Evolutionary conservation across 2,329 filamentous ascomycete genomes (phyloP), one percentile per base, ranked within the genome.

Genomic region (Ophiocordyceps camponoti-saundersi): DNA sequence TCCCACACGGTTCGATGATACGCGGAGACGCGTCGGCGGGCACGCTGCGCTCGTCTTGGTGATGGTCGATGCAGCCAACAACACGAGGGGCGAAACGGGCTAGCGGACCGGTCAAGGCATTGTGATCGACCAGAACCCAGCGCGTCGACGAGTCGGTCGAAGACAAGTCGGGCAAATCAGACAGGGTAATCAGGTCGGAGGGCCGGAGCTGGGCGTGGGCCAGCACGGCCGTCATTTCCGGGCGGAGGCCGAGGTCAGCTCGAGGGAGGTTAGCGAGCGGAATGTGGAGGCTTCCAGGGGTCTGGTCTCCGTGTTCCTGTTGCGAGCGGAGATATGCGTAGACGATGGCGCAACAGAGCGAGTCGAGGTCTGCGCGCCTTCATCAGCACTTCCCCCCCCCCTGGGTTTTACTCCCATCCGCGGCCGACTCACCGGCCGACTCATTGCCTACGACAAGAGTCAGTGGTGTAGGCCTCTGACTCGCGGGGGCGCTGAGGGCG

Each of bases 121-220:
- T 92, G 67, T 92, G 86, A 63, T 92, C 85, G 4, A 92, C 83
- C 1, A 92, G 67, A 18, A 86, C 64, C 82, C 82, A 88, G 45
- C 66, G 68, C 1, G 82, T 81, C 44, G 21, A 23, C n/a, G 77
- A 72, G 23, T 72, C 67, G 0, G 76, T 68, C 8, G 41, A 29
- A 4, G 41, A 43, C 21, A 43, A 22, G 5, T 43, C 41, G 18
- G 82, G 67, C 0, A 75, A 65, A n/a, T 72, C 68, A 4, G 66
- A 68, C 15, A 76, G 60, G 11, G 71, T 89, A 48, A 88, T 70
- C 0, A 92, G 67, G 51, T 88, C 79, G 6, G 66, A 65, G 2
- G 72, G 61, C 2, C 67, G 59, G 3, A 87, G 68, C 32, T 73
- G 73, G 1, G 80, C 80, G 49, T 73, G 67, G 30, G 65, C 64